Evolutionary conservation across 306 rosid genomes (phyloP), one percentile per base, ranked within the genome.

Genomic region (Quercus glauca): DNA sequence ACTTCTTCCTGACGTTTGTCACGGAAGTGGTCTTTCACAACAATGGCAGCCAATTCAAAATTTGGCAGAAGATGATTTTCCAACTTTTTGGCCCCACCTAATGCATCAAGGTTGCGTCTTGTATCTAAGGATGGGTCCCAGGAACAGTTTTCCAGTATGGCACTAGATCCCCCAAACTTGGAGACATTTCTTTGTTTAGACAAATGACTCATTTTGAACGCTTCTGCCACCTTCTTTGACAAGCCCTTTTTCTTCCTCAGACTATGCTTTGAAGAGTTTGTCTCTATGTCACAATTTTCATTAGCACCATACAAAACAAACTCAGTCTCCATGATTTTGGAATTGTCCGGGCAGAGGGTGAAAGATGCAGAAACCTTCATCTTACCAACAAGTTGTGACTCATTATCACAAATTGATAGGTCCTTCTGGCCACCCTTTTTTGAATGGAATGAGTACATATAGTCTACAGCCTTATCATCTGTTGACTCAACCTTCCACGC

Each of bases 31-130:
- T 90, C 92, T 84, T 89, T 96, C 72, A 86, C 90, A 58, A 96
- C 81, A 82, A 96, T 77, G 25, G 98, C 84, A 86, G 94, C 98
- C 88, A 90, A 78, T 83, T 96, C 98, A 72, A 89, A 88, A 89
- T 96, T 96, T 15, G 93, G 76, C 53, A 92, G 92, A 81, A 89
- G 84, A 59, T 82, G 65, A 59, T 83, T 73, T 18, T 83, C 91
- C 55, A 83, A 74, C 45, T 81, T 75, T 75, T 77, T 82, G 59
- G 80, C 76, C 56, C 75, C 67, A 69, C 83, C 79, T 29, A 60
- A 45, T 64, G 83, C 81, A 55, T 53, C 84, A 4, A 55, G 72
- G 58, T 71, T 76, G 78, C 75, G 72, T 28, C 28, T 73, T 53
- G 73, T 75, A 53, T 79, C 78, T 4, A 68, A 43, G 56, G 71